A percentile compares a stretch with the other conserved stretches of the same genome.
phyloP scores from a whole-genome alignment of 495 filamentous ascomycete genomes.

The Hypoxylon intermedium region DNA sequence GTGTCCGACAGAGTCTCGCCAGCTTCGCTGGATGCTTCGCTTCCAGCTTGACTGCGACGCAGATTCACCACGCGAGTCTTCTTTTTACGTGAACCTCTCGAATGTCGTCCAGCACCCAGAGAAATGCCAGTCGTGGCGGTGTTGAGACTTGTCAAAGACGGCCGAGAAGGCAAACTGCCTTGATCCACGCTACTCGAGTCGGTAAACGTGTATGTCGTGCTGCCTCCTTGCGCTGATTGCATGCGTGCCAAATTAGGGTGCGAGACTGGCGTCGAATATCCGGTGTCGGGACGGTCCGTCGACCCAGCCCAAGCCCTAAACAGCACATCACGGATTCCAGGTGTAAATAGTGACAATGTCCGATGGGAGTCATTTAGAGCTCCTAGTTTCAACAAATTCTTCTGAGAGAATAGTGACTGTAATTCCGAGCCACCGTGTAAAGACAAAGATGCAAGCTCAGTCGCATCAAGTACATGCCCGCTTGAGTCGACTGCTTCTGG shows the following conservation, averaged over 20 bases:
- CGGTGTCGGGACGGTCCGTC: slow-evolving; percentile 70
- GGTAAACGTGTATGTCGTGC: slow-evolving; percentile 69
- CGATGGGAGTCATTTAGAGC: slow-evolving; percentile 81
- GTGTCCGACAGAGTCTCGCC: slow-evolving; percentile 51
- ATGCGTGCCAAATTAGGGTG: slow-evolving; percentile 63
- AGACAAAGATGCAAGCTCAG: slow-evolving; percentile 75
- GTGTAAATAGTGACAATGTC: slow-evolving; percentile 87
- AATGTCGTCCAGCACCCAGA: slow-evolving; percentile 68
- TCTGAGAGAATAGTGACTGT: slow-evolving; percentile 87
- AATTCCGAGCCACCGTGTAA: slow-evolving; percentile 77
- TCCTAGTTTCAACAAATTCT: slow-evolving; percentile 79
- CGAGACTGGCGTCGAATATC: slow-evolving; percentile 62
- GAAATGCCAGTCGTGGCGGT: slow-evolving; percentile 67
- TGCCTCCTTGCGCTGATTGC: slow-evolving; percentile 66
- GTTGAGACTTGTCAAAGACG: slow-evolving; percentile 54
- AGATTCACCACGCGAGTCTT: slow-evolving; percentile 96
- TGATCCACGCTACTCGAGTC: slow-evolving; percentile 59
- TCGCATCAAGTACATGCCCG: slow-evolving; percentile 76
- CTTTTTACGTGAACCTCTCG: slow-evolving; percentile 74
- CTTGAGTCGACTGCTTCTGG: slow-evolving; percentile 77
- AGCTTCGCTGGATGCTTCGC: slow-evolving; percentile 58
- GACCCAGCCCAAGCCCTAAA: slow-evolving; percentile 90
- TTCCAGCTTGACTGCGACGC: slow-evolving; percentile 67
- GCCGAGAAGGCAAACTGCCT: slow-evolving; percentile 54
- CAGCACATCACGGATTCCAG: slow-evolving; percentile 79